phyloP scores from a whole-genome alignment of 768 basidiomycete species.

The Tulasnella sp. region DNA sequence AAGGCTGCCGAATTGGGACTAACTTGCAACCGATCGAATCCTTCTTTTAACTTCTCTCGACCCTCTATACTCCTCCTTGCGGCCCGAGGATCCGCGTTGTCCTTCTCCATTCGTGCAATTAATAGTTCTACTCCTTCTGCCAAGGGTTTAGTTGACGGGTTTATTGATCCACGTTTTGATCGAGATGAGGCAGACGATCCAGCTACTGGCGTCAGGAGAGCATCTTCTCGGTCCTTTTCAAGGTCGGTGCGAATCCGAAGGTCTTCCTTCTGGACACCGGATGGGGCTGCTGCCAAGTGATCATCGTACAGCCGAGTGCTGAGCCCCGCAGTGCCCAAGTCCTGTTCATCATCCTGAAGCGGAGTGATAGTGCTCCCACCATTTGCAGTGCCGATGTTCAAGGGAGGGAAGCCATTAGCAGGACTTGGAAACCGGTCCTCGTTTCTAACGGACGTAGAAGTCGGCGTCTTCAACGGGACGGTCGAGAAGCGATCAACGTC shows the following conservation, averaged over 20 bases:
- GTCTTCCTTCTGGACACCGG: background rate
- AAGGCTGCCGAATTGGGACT: constrained; percentile 31
- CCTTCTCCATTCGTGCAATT: constrained; percentile 51
- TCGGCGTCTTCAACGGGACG: constrained; percentile 45
- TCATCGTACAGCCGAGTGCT: background rate
- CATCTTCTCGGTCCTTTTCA: background rate
- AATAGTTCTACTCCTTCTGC: constrained; percentile 54
- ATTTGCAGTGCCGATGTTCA: constrained; percentile 18
- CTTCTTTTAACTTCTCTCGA: constrained; percentile 68
- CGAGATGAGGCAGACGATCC: constrained; percentile 33
- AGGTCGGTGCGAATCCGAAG: constrained; percentile 21
- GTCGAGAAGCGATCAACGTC: constrained; percentile 49
- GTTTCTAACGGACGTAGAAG: constrained; percentile 24
- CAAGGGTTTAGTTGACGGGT: constrained; percentile 58
- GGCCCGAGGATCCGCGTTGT: constrained; percentile 45
- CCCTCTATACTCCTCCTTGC: constrained; percentile 50
- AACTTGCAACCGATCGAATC: constrained; percentile 64
- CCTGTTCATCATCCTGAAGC: constrained; percentile 26
- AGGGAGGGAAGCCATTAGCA: background rate
- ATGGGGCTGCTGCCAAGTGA: background rate
- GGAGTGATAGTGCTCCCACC: constrained; percentile 36
- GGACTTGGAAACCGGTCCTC: background rate
- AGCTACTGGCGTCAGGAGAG: constrained; percentile 32
- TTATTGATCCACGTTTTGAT: constrained; percentile 34
- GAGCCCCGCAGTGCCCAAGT: constrained; percentile 5